Base-by-base conservation (phyloP, 2,329 filamentous ascomycete species). In the Aspergillus pseudoviridinutans region DNA sequence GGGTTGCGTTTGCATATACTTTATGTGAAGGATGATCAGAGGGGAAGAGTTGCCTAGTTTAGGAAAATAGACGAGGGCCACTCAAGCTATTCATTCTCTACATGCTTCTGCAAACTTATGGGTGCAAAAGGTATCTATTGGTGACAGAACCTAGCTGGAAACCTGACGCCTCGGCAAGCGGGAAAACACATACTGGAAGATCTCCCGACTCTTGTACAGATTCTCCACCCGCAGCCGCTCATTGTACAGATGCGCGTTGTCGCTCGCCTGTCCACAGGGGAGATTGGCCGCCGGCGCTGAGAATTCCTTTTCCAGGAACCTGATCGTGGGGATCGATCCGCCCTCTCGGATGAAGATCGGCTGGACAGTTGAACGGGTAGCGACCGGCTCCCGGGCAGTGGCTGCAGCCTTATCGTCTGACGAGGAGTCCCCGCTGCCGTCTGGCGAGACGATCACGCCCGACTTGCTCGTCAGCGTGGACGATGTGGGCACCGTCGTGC, bases 311-410 rank as follows among this genome's bases (percentile, higher is more conserved):
- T 97, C 93, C 41, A 97, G 72, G 70, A 97, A 97, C 5, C 94
- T 81, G 56, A 97, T 97, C 0, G 91, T 91, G 0, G 94, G 94
- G 64, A 99, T 99, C 0, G 90, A 95, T 4, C 94, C 94, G 12
- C 94, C 94, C 75, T 99, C 94, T 9, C 94, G 85, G 64, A 99
- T 99, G 71, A 96, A 97, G 3, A 99, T 80, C 0, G 92, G 93
- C 54, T 69, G 66, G 10, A 71, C 61, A 20, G 55, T 44, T 29
- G 51, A 20, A 22, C 46, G 44, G 22, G 32, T 38, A 10, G 51
- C 50, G 24, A 44, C 20, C 12, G 28, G 17, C 10, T 44, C 20
- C n/a, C 4, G 3, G 8, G 17, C 17, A 22, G 49, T 27, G 10
- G 42, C 20, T 24, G 42, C 20, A 10, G 38, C 44, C 25, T 24